Evolutionary conservation across 1,284 basidiomycete genomes (phyloP).

Genomic region (Microbotryum silenes-acaulis): DNA sequence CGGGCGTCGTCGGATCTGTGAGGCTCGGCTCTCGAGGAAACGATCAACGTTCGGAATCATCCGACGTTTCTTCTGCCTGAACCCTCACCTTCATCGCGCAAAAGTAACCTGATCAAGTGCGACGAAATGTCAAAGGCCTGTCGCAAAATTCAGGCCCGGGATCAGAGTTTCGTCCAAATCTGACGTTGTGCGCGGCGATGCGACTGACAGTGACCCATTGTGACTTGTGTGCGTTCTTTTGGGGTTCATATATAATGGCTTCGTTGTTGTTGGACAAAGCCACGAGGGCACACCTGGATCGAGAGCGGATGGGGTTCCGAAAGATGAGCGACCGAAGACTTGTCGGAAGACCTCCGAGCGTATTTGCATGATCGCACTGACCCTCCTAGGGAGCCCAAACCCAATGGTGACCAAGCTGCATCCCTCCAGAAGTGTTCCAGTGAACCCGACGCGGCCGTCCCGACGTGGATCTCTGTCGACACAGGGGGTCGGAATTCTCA

Average conservation of each 20-base stretch:
- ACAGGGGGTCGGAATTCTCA: neutral
- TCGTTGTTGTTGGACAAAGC: slow-evolving; percentile 17
- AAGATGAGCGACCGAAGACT: neutral
- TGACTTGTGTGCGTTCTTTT: slow-evolving; percentile 14
- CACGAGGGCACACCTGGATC: slow-evolving; percentile 15
- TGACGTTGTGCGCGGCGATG: too few species aligned
- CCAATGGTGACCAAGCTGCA: slow-evolving; percentile 19
- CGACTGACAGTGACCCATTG: slow-evolving; percentile 19
- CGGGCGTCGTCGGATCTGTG: neutral
- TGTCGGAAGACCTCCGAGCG: too few species aligned
- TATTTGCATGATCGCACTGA: neutral
- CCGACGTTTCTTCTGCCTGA: neutral
- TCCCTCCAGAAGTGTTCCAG: slow-evolving; percentile 11
- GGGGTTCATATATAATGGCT: slow-evolving; percentile 16
- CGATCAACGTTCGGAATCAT: neutral
- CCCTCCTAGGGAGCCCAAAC: slow-evolving; percentile 16
- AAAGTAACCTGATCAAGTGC: neutral
- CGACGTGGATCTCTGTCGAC: slow-evolving; percentile 14
- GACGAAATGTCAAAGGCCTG: slow-evolving; percentile 12
- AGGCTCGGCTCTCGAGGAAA: slow-evolving; percentile 2
- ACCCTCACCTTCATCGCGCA: slow-evolving; percentile 1
- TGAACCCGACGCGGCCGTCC: neutral
- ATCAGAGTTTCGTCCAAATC: neutral
- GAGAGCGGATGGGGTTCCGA: neutral
- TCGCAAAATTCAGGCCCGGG: neutral